phyloP scores from a whole-genome alignment of 129 eudicot species.

The Helianthus annuus region DNA sequence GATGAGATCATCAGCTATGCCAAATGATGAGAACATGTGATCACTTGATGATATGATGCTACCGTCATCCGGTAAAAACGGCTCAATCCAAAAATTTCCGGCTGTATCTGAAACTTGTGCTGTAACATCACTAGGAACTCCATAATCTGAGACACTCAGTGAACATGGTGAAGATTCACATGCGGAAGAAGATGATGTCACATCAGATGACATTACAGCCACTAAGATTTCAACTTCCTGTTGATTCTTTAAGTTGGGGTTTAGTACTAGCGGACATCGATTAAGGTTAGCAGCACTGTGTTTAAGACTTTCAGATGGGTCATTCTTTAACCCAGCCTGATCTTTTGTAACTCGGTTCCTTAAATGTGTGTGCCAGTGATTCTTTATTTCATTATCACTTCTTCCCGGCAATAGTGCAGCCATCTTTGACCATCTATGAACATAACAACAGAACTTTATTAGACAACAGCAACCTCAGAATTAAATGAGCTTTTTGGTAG shows the following conservation, averaged over 20 bases:
- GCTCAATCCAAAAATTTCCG: constrained; percentile 13
- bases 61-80: constrained; percentile 12
- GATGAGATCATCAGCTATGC: constrained; percentile 14
- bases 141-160: constrained; percentile 30
- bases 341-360: constrained; percentile 21
- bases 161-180: constrained; percentile 23
- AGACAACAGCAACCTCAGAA: not conserved
- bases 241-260: not conserved
- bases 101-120: constrained; percentile 10
- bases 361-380: constrained; percentile 45
- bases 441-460: not conserved
- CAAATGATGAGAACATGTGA: constrained; percentile 22
- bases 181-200: constrained; percentile 25
- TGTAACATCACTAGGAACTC: constrained; percentile 22
- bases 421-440: constrained; percentile 46
- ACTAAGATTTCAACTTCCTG: constrained; percentile 21
- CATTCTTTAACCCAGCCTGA: not conserved
- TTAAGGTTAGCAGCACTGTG: not conserved
- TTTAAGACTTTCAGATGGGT: constrained; percentile 13
- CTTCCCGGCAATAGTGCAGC: constrained; percentile 47
- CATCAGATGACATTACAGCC: constrained; percentile 20
- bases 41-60: constrained; percentile 25
- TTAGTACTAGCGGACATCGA: not conserved
- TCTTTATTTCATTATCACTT: constrained; percentile 55
- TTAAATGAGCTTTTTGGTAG: too few species aligned